Base-by-base conservation (phyloP, 2,329 filamentous ascomycete species). In the Elsinoe fawcettii region DNA sequence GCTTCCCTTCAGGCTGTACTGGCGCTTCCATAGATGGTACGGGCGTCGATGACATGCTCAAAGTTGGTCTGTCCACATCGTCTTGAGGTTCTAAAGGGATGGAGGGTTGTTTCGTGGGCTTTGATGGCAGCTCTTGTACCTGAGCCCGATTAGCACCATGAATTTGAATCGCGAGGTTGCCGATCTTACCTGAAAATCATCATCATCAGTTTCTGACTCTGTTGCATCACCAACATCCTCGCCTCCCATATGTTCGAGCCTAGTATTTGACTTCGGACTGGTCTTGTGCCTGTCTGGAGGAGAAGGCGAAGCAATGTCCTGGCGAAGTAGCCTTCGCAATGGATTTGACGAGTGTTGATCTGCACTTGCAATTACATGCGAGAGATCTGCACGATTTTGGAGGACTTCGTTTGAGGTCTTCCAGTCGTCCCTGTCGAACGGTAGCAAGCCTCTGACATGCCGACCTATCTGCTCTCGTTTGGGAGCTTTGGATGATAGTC, bases 391-490 rank as follows among this genome's bases (percentile, higher is more conserved):
- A 16, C 20, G 25, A n/a, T 47, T 27, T 27, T 23, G 0, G n/a
- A 51, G 16, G n/a, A 11, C 20, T 7, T 32, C 37, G 18, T 36
- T 36, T 6, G 46, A 23, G 14, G 25, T 18, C 4, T 5, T 58
- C 66, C 80, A 83, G 2, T 62, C 59, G 18, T 69, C 62, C 61
- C 78, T 72, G 59, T 82, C 73, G 60, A 85, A 85, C 8, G 70
- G 68, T 5, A 73, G 75, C 41, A 83, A 69, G 0, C 81, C 82
- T 64, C 75, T 77, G 34, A 85, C 74, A 61, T 78, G 70, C 61
- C 71, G 74, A 12, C 74, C 77, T n/a, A 79, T 74, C 62, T 80
- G 77, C 60, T 76, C 70, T 59, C 79, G 70, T 61, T 75, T 72
- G 56, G 73, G 69, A 20, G 67, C 66, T 60, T 74, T 77, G 51